Evolutionary conservation across 2,329 filamentous ascomycete genomes (phyloP).

Genomic region (Nannizziopsis arthrosporioides): DNA sequence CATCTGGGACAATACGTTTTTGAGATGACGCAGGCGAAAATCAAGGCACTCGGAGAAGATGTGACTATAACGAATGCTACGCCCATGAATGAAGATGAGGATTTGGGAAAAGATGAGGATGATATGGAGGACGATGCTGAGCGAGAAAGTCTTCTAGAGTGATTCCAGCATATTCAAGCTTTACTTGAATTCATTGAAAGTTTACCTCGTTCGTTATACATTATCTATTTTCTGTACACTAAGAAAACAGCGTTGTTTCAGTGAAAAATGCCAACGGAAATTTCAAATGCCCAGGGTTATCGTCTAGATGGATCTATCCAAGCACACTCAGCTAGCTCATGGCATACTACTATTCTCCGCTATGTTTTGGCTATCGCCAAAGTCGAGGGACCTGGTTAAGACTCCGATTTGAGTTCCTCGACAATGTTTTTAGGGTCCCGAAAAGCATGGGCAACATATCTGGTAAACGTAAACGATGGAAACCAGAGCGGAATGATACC

Average conservation of each 20-base stretch:
- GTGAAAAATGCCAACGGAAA: no score
- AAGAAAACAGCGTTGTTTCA: no score
- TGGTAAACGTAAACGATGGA: constrained; percentile 16
- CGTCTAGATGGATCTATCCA: no score
- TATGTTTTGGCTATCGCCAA: background rate
- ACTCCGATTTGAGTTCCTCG: constrained; percentile 6
- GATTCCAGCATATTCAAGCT: background rate
- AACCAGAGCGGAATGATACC: background rate
- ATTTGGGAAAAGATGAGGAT: constrained; percentile 27
- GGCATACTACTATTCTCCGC: no score
- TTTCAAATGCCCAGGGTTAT: no score
- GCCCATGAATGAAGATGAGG: constrained; percentile 24
- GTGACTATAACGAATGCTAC: constrained; percentile 28
- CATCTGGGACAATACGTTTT: constrained; percentile 93
- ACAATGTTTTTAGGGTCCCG: constrained; percentile 51
- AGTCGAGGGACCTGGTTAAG: background rate
- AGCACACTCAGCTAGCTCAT: no score
- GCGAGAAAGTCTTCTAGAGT: constrained; percentile 3
- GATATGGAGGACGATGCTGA: constrained; percentile 19
- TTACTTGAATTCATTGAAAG: background rate
- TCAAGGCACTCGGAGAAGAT: constrained; percentile 45
- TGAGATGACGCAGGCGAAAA: constrained; percentile 76
- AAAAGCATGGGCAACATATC: constrained; percentile 49
- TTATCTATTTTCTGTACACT: background rate
- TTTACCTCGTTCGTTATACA: background rate